Conservation (phyloP, 768 basidiomycete species). For the Lactifluus volemus region DNA sequence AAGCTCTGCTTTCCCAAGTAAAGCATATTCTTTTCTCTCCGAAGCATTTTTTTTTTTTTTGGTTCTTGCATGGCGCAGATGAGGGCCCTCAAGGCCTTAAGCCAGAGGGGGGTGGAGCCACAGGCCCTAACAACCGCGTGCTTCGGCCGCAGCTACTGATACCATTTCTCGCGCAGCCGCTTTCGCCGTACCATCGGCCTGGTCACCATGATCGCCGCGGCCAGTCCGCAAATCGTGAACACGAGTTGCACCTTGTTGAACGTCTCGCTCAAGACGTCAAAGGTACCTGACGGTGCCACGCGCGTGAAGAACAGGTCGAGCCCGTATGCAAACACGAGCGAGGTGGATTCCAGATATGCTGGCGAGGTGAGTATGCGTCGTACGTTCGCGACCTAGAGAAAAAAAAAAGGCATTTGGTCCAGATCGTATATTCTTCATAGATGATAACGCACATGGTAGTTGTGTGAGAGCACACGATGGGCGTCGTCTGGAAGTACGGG, state of each 20-base stretch:
- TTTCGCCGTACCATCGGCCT: conserved; percentile 75
- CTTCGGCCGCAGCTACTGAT: conserved; percentile 30
- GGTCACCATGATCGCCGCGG: conserved; percentile 66
- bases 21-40: no score
- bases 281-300: conserved; percentile 79
- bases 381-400: conserved; percentile 56
- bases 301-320: conserved; percentile 86
- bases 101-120: no score
- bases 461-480: conserved; percentile 46
- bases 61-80: no score
- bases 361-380: conserved; percentile 68
- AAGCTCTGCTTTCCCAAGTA: no score
- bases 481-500: conserved; percentile 66
- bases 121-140: no score
- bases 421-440: background rate
- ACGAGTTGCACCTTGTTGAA: conserved; percentile 93
- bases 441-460: conserved; percentile 37
- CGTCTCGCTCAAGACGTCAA: conserved; percentile 83
- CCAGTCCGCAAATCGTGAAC: conserved; percentile 66
- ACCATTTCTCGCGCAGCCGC: conserved; percentile 64
- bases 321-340: conserved; percentile 78
- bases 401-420: background rate
- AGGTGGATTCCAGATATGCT: conserved; percentile 85
- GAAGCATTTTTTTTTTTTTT: no score
- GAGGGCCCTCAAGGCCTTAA: no score